These are phyloP conservation scores for Smittium culicis DNA, from an alignment of 371 early-diverging fungal genomes.

Conservation along the genomic window DNA sequence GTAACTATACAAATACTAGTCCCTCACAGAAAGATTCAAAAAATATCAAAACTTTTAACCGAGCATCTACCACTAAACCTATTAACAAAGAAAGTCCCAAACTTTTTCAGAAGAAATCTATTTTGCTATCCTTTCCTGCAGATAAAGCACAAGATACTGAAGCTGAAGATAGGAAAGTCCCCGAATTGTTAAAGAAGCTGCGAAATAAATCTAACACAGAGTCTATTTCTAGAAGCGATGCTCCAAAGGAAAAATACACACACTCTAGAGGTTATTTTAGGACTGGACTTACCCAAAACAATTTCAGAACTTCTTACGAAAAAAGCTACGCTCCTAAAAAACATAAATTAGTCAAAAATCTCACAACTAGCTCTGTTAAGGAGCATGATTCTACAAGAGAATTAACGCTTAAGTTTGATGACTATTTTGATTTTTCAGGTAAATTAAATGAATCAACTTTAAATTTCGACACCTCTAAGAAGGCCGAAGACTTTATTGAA, in stretches of 20 bases:
- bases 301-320: not conserved
- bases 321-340: not conserved
- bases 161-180: not conserved
- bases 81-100: not conserved
- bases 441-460: too few species aligned
- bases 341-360: not conserved
- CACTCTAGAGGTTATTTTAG: not conserved
- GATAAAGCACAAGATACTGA: not conserved
- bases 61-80: not conserved
- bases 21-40: not conserved
- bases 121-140: not conserved
- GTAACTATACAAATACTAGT: not conserved
- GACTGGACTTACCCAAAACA: not conserved
- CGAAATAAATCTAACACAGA: not conserved
- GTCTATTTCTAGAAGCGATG: not conserved
- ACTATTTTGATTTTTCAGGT: not conserved
- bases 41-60: not conserved
- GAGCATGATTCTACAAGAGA: not conserved
- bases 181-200: not conserved
- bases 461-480: too few species aligned
- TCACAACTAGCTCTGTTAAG: too few species aligned
- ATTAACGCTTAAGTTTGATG: not conserved
- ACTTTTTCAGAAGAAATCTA: not conserved
- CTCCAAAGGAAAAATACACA: not conserved
- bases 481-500: too few species aligned